Base-by-base conservation (phyloP, 73 alveolate genomes). In the Uronychia binucleata region DNA sequence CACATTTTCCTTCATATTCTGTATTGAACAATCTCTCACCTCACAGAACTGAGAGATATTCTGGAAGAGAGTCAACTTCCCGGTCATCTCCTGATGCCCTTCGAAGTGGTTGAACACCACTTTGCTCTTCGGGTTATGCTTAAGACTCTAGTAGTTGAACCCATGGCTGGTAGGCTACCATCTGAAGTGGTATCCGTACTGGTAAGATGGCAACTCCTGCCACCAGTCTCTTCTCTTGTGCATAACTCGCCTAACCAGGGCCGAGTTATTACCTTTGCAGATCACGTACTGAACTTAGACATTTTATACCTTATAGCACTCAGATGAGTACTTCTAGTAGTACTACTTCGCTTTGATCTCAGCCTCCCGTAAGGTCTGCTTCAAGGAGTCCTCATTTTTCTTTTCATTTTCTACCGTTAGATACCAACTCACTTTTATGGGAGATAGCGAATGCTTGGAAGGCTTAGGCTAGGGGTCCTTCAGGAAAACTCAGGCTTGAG, bases 71-170 rank as follows among this genome's bases (percentile, higher is more conserved):
- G 76, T 80, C 34, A 74, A 86, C 35, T 85, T 85, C 58, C 81
- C 77, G 1, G 91, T 77, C 1, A 85, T 77, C 33, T 85, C 91
- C 31, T 31, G 25, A 77, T 85, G 91, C 27, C 79, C 58, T 31
- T 85, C 91, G 14, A 85, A 35, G 59, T 85, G 91, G 78, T 85
- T 85, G 46, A 58, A 30, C 74, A 85, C 30, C 78, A 77, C 31
- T 26, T 46, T 35, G 58, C 67, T 46, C 67, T 46, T 46, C 67
- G n/a, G n/a, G 5, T 46, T 5, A 46, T 5, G n/a, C 19, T 46
- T 46, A 46, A 46, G 67, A 46, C 67, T 19, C 67, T 11, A 46
- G 19, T 11, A 46, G 67, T 46, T 46, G 67, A 46, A 46, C 19
- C 67, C 67, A 46, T 46, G 5, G 67, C 67, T 46, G 19, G 67